Conservation (phyloP, 352 stramenopile genomes). For the Pythium phragmitis region DNA sequence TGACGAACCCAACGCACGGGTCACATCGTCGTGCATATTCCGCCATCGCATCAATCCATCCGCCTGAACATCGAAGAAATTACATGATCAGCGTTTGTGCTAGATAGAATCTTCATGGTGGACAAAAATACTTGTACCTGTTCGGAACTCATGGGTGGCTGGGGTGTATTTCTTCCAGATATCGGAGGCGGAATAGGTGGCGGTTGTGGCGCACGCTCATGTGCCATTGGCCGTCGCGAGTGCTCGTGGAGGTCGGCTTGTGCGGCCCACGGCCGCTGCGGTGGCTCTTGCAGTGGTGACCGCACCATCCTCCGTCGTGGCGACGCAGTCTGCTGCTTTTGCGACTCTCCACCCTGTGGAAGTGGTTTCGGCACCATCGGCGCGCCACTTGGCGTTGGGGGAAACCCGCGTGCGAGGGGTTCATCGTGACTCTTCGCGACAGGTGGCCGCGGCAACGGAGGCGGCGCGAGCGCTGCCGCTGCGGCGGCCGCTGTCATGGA, state of each 20-base stretch:
- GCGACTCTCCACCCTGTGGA: background rate
- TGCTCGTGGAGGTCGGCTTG: conserved; percentile 14
- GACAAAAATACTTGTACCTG: conserved; percentile 7
- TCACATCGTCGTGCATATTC: conserved; percentile 78
- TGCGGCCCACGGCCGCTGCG: conserved; percentile 8
- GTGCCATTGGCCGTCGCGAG: conserved; percentile 14
- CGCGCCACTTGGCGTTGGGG: background rate
- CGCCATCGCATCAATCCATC: conserved; percentile 31
- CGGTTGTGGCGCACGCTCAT: conserved; percentile 8
- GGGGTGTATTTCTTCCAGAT: background rate
- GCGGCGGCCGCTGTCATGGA: background rate
- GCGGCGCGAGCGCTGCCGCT: background rate
- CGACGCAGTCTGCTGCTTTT: conserved; percentile 11
- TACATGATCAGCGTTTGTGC: background rate
- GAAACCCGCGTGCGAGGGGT: background rate
- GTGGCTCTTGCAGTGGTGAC: conserved; percentile 6
- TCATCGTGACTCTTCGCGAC: conserved; percentile 1
- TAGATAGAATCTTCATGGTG: too few relatives aligned
- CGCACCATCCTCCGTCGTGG: conserved; percentile 27
- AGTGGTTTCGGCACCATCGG: conserved; percentile 7
- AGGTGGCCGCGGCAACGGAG: background rate
- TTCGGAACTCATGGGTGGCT: conserved; percentile 17
- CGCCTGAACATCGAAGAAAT: conserved; percentile 2
- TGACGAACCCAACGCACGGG: conserved; percentile 36
- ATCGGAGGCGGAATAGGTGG: background rate